Percentiles rank a stretch among this genome's conserved stretches.
Evolutionary conservation across 805 yeast genomes (phyloP).

Genomic region (Clavispora carvajalis): DNA sequence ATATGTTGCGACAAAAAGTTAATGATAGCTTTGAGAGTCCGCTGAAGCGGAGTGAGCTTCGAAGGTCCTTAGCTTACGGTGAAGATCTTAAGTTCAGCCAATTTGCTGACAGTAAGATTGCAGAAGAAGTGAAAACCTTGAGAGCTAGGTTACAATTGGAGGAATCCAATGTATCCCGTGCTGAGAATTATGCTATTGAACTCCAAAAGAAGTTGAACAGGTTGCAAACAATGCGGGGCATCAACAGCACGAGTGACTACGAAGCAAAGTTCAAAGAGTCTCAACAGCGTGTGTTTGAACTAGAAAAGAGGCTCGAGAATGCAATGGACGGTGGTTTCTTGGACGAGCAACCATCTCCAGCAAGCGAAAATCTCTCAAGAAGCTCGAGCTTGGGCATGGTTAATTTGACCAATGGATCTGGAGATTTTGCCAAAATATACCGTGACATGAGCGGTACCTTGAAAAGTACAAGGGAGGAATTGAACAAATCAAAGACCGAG

Average conservation of each 20-base stretch:
- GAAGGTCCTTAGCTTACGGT: conserved; percentile 32
- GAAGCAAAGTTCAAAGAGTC: conserved; percentile 33
- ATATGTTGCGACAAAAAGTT: conserved; percentile 46
- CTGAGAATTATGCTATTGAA: conserved; percentile 45
- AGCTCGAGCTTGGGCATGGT: conserved; percentile 33
- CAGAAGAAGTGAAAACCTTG: conserved; percentile 44
- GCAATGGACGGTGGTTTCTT: conserved; percentile 11
- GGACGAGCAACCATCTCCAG: neutral
- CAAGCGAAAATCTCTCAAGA: conserved; percentile 5
- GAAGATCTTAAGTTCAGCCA: conserved; percentile 20
- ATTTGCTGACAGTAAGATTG: conserved; percentile 8
- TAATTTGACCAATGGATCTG: conserved; percentile 16
- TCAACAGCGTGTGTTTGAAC: conserved; percentile 27
- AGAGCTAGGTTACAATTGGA: conserved; percentile 48
- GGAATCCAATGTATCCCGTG: conserved; percentile 44
- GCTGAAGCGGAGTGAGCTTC: conserved; percentile 14
- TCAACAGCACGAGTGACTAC: conserved; percentile 28
- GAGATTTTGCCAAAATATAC: conserved; percentile 45
- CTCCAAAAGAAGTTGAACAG: conserved; percentile 39
- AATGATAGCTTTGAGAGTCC: conserved; percentile 14
- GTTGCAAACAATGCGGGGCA: conserved; percentile 37
- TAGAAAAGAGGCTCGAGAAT: conserved; percentile 26
- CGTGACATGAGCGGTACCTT: conserved; percentile 46
- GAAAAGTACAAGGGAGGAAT: conserved; percentile 39
- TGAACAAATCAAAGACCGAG: conserved; percentile 36